Percentiles rank a stretch among this genome's conserved stretches.
Evolutionary conservation across 768 basidiomycete genomes (phyloP).

Genomic region (Lactarius tabidus): DNA sequence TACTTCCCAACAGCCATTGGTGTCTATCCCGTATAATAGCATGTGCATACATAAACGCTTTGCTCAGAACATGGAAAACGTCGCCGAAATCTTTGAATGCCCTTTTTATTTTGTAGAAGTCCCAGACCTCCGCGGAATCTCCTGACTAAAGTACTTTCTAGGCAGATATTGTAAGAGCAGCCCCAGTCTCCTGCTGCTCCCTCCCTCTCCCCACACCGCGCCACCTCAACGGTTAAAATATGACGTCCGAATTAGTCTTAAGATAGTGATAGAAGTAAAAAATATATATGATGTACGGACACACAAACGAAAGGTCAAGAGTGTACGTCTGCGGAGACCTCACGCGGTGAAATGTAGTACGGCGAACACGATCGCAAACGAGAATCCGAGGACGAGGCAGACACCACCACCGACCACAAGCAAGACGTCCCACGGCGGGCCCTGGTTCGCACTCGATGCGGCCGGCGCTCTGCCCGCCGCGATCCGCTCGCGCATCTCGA

Average conservation of each 20-base stretch:
- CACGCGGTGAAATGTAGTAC: constrained; percentile 21
- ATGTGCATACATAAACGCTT: neutral
- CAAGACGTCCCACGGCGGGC: constrained; percentile 30
- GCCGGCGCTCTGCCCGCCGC: constrained; percentile 3
- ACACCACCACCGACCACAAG: constrained; percentile 25
- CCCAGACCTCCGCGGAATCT: neutral
- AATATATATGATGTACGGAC: constrained; percentile 1
- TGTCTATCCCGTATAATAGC: constrained; percentile 13
- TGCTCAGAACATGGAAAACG: neutral
- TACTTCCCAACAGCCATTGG: neutral
- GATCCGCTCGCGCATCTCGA: constrained; percentile 13
- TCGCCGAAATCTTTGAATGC: neutral
- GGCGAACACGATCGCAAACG: constrained; percentile 22
- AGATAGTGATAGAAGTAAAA: constrained; percentile 4
- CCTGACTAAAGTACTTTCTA: neutral
- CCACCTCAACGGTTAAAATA: neutral
- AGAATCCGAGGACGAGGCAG: constrained; percentile 22
- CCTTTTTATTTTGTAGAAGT: neutral
- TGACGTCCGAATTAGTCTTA: neutral
- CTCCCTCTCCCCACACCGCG: neutral
- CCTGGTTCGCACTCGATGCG: neutral
- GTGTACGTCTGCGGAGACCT: neutral
- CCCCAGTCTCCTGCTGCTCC: neutral
- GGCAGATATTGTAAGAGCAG: neutral
- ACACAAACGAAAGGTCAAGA: neutral